Evolutionary conservation across 352 stramenopile species (phyloP).

Genomic region (Pythium vanterpoolii): DNA sequence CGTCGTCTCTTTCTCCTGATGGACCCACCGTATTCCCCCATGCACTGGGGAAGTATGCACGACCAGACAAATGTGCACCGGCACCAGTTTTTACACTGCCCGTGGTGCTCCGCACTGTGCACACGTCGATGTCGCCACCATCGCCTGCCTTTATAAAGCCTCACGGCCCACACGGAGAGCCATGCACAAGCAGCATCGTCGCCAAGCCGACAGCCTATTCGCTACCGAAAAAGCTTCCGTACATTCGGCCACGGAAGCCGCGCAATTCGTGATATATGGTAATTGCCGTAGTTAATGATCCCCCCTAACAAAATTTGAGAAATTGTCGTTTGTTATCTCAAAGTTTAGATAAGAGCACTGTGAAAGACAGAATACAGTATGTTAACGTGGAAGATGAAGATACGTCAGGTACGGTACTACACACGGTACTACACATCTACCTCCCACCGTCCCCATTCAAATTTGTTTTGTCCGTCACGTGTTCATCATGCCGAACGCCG

Average conservation of each 20-base stretch:
- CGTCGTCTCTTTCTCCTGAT: background rate
- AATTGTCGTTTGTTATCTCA: slow-evolving; percentile 2
- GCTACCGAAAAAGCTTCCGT: slow-evolving; percentile 17
- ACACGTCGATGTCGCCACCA: background rate
- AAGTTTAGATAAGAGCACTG: slow-evolving; percentile 6
- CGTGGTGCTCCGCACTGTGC: background rate
- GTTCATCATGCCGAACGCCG: slow-evolving; percentile 55
- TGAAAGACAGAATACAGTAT: slow-evolving; percentile 8
- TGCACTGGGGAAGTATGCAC: too few species aligned
- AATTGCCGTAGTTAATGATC: background rate
- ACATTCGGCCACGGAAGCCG: slow-evolving; percentile 13
- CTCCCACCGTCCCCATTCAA: background rate
- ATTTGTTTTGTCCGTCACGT: too few species aligned
- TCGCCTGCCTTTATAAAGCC: background rate
- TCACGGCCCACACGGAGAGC: background rate
- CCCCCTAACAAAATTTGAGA: background rate
- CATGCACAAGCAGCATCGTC: background rate
- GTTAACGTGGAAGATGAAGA: background rate
- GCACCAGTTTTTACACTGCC: background rate
- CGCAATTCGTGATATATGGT: background rate
- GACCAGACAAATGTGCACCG: background rate
- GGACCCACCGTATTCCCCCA: background rate
- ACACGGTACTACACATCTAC: background rate
- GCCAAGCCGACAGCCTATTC: background rate
- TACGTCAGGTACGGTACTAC: slow-evolving; percentile 10